Evolutionary conservation across 495 filamentous ascomycete genomes (phyloP).

Genomic region (Penicillium turbatum): DNA sequence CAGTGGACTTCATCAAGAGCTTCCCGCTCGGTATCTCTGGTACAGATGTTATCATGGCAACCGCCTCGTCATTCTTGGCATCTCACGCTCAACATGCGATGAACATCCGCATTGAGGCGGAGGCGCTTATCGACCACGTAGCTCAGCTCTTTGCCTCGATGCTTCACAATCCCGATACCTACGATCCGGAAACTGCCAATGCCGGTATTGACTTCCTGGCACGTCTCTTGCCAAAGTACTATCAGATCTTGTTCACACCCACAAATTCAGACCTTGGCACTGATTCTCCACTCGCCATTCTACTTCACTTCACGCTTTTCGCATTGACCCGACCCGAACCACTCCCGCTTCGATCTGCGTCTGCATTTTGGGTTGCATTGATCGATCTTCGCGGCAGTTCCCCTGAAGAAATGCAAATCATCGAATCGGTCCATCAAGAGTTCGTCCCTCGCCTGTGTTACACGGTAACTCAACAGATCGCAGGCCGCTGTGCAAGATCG

Average conservation of each 20-base stretch:
- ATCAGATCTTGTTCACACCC: slow-evolving; percentile 37
- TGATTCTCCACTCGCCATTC: slow-evolving; percentile 45
- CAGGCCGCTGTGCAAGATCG: slow-evolving; percentile 68
- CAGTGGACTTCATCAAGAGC: slow-evolving; percentile 65
- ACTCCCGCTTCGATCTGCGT: slow-evolving; percentile 73
- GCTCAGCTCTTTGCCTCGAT: slow-evolving; percentile 60
- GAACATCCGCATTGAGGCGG: slow-evolving; percentile 45
- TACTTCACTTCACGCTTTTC: slow-evolving; percentile 75
- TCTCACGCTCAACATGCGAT: slow-evolving; percentile 55
- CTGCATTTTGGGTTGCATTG: slow-evolving; percentile 71
- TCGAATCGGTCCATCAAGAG: slow-evolving; percentile 52
- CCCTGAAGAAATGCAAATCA: slow-evolving; percentile 37
- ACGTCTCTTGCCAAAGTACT: slow-evolving; percentile 62
- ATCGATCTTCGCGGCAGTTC: slow-evolving; percentile 38
- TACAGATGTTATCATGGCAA: slow-evolving; percentile 69
- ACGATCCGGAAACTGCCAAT: slow-evolving; percentile 77
- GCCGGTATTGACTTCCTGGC: slow-evolving; percentile 69
- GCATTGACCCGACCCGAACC: slow-evolving; percentile 69
- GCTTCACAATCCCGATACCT: slow-evolving; percentile 45
- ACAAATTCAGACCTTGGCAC: slow-evolving; percentile 19
- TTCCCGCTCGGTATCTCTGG: slow-evolving; percentile 61
- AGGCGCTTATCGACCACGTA: slow-evolving; percentile 59
- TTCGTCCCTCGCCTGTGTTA: slow-evolving; percentile 57
- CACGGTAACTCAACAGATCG: slow-evolving; percentile 62
- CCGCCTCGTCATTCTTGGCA: slow-evolving; percentile 68